phyloP scores from a whole-genome alignment of 306 rosid species.

The Vigna angularis region DNA sequence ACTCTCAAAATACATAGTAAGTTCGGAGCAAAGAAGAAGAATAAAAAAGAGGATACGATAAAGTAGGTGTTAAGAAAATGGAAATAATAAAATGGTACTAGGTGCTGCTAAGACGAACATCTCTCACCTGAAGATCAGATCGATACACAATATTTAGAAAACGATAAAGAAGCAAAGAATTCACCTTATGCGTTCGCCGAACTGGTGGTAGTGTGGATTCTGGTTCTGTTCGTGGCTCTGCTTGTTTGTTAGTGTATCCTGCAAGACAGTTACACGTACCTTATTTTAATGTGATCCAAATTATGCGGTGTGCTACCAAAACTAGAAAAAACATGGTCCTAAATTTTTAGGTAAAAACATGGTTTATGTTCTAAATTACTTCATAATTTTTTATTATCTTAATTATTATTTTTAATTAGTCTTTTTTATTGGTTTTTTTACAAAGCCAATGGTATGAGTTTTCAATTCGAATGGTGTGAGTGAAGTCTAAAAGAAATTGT shows the following conservation, averaged over 20 bases:
- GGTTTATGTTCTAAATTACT: no score
- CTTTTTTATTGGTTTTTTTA: no score
- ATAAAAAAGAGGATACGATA: background rate
- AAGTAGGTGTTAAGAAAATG: slow-evolving; percentile 22
- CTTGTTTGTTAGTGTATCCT: background rate
- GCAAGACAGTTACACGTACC: background rate
- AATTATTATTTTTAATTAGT: no score
- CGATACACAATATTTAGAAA: background rate
- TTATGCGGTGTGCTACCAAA: background rate
- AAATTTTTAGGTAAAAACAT: no score
- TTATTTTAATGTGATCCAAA: background rate
- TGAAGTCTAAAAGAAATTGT: no score
- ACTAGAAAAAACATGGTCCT: background rate
- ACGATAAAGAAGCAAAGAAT: background rate
- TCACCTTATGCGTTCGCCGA: background rate
- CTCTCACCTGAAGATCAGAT: background rate
- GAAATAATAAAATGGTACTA: background rate
- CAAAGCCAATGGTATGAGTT: no score
- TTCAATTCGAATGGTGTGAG: no score
- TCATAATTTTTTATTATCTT: no score
- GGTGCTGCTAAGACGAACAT: background rate
- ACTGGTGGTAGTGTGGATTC: background rate
- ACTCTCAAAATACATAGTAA: background rate
- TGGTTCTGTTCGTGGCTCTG: background rate
- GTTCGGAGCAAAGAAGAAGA: background rate